Percentiles rank a stretch among this genome's conserved stretches.
Conservation (phyloP, 2,329 filamentous ascomycete genomes). For the Aspergillus hortae region DNA sequence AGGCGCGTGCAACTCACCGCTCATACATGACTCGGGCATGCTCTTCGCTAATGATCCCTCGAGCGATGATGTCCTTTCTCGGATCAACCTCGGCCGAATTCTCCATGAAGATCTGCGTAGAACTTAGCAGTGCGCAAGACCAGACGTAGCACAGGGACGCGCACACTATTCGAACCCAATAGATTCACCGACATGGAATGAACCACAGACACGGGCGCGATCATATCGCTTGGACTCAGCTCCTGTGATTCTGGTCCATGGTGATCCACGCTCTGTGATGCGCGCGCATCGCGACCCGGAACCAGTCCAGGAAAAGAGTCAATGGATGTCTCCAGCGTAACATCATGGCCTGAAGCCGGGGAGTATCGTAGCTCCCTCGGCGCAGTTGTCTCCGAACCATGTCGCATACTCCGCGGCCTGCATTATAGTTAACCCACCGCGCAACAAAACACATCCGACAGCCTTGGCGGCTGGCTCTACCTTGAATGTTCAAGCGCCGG, state of each 20-base stretch:
- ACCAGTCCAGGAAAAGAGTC: constrained; percentile 19
- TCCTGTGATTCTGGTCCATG: constrained; percentile 30
- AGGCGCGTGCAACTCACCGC: constrained; percentile 14
- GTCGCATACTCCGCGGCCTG: neutral
- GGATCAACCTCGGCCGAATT: constrained; percentile 24
- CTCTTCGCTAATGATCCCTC: constrained; percentile 32
- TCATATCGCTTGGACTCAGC: constrained; percentile 34
- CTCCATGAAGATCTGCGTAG: constrained; percentile 29
- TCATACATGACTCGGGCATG: constrained; percentile 33
- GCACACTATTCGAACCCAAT: constrained; percentile 25
- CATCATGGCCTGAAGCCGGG: constrained; percentile 17
- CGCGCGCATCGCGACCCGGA: constrained; percentile 10
- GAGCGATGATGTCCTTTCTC: constrained; percentile 27
- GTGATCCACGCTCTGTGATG: constrained; percentile 23
- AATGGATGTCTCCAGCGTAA: constrained; percentile 18
- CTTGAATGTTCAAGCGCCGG: constrained; percentile 13
- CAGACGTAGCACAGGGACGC: neutral
- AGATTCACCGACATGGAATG: constrained; percentile 37
- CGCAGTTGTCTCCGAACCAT: constrained; percentile 20
- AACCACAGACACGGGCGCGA: constrained; percentile 31
- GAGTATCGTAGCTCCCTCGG: constrained; percentile 27
- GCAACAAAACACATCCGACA: too few species aligned
- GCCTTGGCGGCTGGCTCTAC: constrained; percentile 8
- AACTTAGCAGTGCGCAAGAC: neutral
- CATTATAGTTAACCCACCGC: neutral